These are phyloP conservation scores for Ogataea ramenticola DNA, from an alignment of 805 yeast genomes.

Conservation along the genomic window DNA sequence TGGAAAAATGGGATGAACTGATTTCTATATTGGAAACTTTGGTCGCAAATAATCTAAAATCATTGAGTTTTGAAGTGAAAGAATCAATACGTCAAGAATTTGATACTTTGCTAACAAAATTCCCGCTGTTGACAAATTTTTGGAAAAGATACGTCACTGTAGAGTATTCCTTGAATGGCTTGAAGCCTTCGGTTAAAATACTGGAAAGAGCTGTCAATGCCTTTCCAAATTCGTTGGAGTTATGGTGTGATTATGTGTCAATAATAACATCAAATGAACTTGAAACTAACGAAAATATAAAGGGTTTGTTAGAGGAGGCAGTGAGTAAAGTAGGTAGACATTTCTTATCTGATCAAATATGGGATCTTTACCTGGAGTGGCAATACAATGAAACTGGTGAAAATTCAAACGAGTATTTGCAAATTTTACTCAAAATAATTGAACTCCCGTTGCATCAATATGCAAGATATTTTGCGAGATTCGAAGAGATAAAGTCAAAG, in stretches of 20 bases:
- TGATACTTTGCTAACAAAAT: slow-evolving; percentile 38
- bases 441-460: slow-evolving; percentile 79
- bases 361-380: slow-evolving; percentile 74
- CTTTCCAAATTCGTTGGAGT: slow-evolving; percentile 53
- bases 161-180: slow-evolving; percentile 49
- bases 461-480: slow-evolving; percentile 60
- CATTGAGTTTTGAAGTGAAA: slow-evolving; percentile 11
- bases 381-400: slow-evolving; percentile 32
- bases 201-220: slow-evolving; percentile 37
- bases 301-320: slow-evolving; percentile 42
- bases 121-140: slow-evolving; percentile 50
- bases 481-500: slow-evolving; percentile 31
- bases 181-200: slow-evolving; percentile 39
- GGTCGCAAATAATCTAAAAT: slow-evolving; percentile 13
- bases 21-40: slow-evolving; percentile 17
- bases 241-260: slow-evolving; percentile 62
- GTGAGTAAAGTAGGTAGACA: slow-evolving; percentile 52
- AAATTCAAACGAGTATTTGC: slow-evolving; percentile 29
- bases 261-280: slow-evolving; percentile 40
- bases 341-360: slow-evolving; percentile 69
- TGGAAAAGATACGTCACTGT: slow-evolving; percentile 60
- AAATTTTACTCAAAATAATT: slow-evolving; percentile 38
- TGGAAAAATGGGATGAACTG: slow-evolving; percentile 19
- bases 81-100: slow-evolving; percentile 23
- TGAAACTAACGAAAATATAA: slow-evolving; percentile 23